phyloP scores from a whole-genome alignment of 2,329 filamentous ascomycete species.

The Diplodia sapinea region DNA sequence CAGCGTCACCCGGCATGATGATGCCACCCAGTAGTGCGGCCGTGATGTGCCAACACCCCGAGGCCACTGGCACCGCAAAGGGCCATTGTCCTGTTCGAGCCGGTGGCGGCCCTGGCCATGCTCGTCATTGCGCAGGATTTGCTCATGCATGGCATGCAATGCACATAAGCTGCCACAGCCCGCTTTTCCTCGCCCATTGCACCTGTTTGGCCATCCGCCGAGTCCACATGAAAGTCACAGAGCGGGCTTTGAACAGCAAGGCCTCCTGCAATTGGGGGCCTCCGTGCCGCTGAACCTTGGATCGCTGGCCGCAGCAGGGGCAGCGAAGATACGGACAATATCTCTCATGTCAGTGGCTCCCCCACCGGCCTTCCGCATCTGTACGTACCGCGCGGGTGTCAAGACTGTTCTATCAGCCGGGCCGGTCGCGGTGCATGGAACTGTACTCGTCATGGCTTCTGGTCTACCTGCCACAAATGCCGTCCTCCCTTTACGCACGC shows the following conservation, averaged over 20 bases:
- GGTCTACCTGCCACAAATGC: background rate
- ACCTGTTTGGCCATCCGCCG: constrained; percentile 22
- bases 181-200: constrained; percentile 26
- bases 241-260: constrained; percentile 5
- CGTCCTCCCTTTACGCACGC: background rate
- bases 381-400: constrained; percentile 49
- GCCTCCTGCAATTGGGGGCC: constrained; percentile 8
- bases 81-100: constrained; percentile 8
- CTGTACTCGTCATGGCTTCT: background rate
- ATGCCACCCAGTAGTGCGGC: background rate
- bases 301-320: background rate
- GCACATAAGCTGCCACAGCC: constrained; percentile 31
- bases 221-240: constrained; percentile 19
- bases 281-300: constrained; percentile 13
- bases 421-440: background rate
- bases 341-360: constrained; percentile 47
- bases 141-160: constrained; percentile 29
- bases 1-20: constrained; percentile 6
- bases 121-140: constrained; percentile 25
- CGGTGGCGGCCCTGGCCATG: constrained; percentile 11
- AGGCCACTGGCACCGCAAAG: background rate
- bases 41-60: background rate
- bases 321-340: constrained; percentile 27
- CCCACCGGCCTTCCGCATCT: constrained; percentile 21
- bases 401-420: background rate